Base-by-base conservation (phyloP, 257 asterid species). In the Solanum chiquidenum region DNA sequence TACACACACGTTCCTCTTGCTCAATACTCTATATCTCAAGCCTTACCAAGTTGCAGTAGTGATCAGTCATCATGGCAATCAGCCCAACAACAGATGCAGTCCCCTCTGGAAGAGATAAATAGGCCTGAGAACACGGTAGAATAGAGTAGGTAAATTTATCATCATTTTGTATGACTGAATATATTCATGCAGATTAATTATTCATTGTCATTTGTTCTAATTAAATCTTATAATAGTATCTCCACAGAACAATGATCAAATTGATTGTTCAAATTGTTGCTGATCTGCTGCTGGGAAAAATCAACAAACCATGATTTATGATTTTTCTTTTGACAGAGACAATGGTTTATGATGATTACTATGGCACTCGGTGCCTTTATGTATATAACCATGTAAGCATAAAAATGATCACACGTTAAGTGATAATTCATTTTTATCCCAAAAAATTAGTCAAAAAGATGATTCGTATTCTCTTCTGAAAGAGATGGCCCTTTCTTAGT, bases 51-150 rank as follows among this genome's bases (percentile, higher is more conserved):
- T 95, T 94, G 94, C 95, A 88, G 92, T 95, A 96, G 90, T 95
- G 95, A 93, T 96, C 99, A 34, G 98, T 95, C 98, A 95, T 95
- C 99, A 96, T 94, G 46, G 99, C 99, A 89, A 91, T 92, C 88
- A 96, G 91, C 88, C 99, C 99, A 89, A 92, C 94, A 10, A 94
- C 95, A 87, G 98, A 95, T 82, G 98, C 98, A 91, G 94, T 93
- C 88, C 98, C 99, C 88, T 95, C 98, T 16, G 99, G 99, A 89
- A 96, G 99, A 66, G 99, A 95, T 88, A 96, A 93, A 91, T 96
- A 96, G 42, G 99, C 98, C 99, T 96, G 98, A 90, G 88, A 93
- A 29, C 83, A 64, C 49, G 34, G 66, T 52, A 86, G 84, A 86
- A 76, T 86, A 44, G 37, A 16, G 55, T 44, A 73, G 88, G 84